Evolutionary conservation across 192 early-diverging fungal species (phyloP).

Genomic region (Coemansia sp.): DNA sequence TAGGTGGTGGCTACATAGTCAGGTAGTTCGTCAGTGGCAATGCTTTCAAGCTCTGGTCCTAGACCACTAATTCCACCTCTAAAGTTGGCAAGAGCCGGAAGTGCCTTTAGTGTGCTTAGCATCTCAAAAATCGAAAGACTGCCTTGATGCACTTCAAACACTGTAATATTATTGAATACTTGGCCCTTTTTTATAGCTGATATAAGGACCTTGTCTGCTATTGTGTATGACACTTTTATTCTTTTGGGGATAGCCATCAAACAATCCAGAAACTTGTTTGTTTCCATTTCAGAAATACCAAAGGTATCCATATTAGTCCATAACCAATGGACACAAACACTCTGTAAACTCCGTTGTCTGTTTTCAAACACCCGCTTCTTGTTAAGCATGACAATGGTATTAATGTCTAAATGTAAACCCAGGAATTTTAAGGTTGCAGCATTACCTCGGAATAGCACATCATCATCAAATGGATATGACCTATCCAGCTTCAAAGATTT

Average conservation of each 20-base stretch:
- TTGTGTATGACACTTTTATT: rapidly evolving
- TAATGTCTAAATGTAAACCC: background rate
- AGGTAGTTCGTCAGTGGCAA: background rate
- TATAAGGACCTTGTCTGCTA: background rate
- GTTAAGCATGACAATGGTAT: background rate
- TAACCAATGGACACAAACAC: too few species aligned
- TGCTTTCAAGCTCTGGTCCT: background rate
- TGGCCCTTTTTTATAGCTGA: background rate
- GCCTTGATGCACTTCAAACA: background rate
- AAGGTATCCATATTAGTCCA: too few species aligned
- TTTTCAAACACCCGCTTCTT: background rate
- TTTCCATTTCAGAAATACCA: background rate
- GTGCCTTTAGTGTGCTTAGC: background rate
- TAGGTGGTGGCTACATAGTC: background rate
- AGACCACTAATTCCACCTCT: background rate
- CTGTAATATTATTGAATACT: background rate
- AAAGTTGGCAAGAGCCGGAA: background rate
- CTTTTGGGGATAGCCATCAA: too few species aligned
- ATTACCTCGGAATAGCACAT: constrained; percentile 16
- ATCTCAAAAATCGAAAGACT: background rate
- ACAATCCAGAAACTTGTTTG: background rate
- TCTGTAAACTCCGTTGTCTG: background rate
- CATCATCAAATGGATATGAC: constrained; percentile 6
- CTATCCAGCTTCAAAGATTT: background rate
- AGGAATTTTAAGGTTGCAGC: background rate